Conservation (phyloP, 495 filamentous ascomycete species). For the Coniosporium apollinis region DNA sequence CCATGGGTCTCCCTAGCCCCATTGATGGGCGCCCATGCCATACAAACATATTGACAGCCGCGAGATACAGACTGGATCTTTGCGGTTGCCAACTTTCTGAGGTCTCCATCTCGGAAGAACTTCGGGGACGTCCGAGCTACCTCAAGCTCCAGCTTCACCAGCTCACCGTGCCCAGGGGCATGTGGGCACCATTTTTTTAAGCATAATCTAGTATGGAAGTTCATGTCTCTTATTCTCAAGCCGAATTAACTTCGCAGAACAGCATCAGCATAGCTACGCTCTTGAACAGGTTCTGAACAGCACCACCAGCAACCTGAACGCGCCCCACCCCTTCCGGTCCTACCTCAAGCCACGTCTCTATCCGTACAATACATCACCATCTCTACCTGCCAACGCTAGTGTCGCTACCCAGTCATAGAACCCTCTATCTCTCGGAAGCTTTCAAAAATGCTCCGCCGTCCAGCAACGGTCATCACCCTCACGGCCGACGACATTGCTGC, state of each 20-base stretch:
- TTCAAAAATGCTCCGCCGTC: conserved; percentile 12
- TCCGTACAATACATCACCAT: not conserved
- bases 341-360: not conserved
- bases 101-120: not conserved
- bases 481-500: conserved; percentile 11
- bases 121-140: not conserved
- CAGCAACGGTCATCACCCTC: conserved; percentile 12
- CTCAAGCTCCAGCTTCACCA: not conserved
- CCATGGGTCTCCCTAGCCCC: conserved; percentile 13
- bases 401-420: not conserved
- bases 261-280: too few species aligned
- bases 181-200: not conserved
- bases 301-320: too few species aligned
- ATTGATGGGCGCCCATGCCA: conserved; percentile 19
- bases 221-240: not conserved
- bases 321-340: not conserved
- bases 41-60: conserved; percentile 13
- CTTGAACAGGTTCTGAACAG: too few species aligned
- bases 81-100: too few species aligned
- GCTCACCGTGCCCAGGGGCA: not conserved
- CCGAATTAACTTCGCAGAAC: not conserved
- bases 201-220: not conserved
- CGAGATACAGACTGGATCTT: not conserved
- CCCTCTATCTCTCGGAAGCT: not conserved
- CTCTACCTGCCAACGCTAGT: not conserved